Conservation (phyloP, 129 eudicot genomes). For the Tanacetum coccineum region DNA sequence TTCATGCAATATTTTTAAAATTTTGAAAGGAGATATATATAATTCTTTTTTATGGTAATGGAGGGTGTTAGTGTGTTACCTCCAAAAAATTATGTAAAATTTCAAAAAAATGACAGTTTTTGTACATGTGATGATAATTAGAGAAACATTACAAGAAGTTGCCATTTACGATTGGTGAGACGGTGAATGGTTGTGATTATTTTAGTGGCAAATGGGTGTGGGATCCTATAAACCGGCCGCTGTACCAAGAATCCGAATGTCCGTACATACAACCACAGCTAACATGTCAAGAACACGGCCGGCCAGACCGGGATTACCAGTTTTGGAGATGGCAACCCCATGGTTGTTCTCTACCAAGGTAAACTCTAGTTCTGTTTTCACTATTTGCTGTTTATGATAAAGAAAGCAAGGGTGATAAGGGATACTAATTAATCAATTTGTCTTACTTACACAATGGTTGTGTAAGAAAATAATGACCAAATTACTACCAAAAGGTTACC, state of each 20-base stretch:
- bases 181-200: constrained; percentile 48
- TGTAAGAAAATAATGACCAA: constrained; percentile 6
- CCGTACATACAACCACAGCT: constrained; percentile 87
- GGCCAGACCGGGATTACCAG: constrained; percentile 75
- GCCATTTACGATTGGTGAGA: constrained; percentile 47
- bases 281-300: constrained; percentile 86
- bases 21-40: background rate
- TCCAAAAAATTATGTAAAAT: background rate
- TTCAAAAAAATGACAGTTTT: background rate
- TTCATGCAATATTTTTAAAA: background rate
- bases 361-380: background rate
- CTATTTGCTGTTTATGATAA: background rate
- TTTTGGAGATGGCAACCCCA: constrained; percentile 92
- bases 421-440: background rate
- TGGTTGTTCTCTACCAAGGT: constrained; percentile 84
- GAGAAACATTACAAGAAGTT: constrained; percentile 47
- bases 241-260: constrained; percentile 81
- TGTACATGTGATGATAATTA: constrained; percentile 20
- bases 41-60: no score
- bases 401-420: background rate
- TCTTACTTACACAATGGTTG: background rate
- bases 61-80: background rate
- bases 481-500: background rate
- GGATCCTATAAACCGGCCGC: constrained; percentile 61
- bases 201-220: constrained; percentile 83